These are phyloP conservation scores for Leccinum pellstonianum DNA, from an alignment of 768 basidiomycete species.

Conservation along the genomic window DNA sequence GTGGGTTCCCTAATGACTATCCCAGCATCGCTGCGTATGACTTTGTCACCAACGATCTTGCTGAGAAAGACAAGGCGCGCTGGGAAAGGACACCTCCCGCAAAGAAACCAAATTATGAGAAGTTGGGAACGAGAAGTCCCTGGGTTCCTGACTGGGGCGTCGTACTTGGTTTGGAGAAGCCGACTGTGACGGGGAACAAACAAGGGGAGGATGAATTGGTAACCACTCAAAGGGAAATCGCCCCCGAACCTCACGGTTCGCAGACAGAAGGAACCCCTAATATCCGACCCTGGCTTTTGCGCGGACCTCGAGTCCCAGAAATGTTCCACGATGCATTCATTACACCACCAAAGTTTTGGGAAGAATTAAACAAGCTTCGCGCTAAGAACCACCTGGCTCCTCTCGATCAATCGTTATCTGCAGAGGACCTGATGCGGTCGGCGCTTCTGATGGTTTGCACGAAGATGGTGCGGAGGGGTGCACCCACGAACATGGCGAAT, in stretches of 20 bases:
- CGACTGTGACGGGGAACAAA: neutral
- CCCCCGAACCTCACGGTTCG: constrained; percentile 5
- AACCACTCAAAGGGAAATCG: constrained; percentile 55
- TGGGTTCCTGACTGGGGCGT: constrained; percentile 77
- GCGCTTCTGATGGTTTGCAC: constrained; percentile 71
- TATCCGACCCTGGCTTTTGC: constrained; percentile 66
- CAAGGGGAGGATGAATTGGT: constrained; percentile 41
- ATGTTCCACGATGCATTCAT: constrained; percentile 48
- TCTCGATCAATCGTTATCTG: constrained; percentile 33
- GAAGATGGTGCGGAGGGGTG: constrained; percentile 62
- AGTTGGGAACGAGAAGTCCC: constrained; percentile 63
- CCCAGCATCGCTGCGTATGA: constrained; percentile 58
- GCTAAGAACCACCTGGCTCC: constrained; percentile 48
- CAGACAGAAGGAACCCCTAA: constrained; percentile 5
- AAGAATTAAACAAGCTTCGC: constrained; percentile 60
- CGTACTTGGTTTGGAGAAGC: constrained; percentile 53
- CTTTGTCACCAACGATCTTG: constrained; percentile 47
- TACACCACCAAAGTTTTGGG: constrained; percentile 44
- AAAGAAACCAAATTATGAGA: constrained; percentile 73
- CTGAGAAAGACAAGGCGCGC: constrained; percentile 48
- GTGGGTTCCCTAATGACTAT: constrained; percentile 82
- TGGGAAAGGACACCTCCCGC: constrained; percentile 88
- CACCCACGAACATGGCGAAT: constrained; percentile 70
- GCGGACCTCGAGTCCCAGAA: constrained; percentile 47
- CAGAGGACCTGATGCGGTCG: constrained; percentile 49